phyloP scores from a whole-genome alignment of 2,329 filamentous ascomycete species.

The Colletotrichum scovillei region DNA sequence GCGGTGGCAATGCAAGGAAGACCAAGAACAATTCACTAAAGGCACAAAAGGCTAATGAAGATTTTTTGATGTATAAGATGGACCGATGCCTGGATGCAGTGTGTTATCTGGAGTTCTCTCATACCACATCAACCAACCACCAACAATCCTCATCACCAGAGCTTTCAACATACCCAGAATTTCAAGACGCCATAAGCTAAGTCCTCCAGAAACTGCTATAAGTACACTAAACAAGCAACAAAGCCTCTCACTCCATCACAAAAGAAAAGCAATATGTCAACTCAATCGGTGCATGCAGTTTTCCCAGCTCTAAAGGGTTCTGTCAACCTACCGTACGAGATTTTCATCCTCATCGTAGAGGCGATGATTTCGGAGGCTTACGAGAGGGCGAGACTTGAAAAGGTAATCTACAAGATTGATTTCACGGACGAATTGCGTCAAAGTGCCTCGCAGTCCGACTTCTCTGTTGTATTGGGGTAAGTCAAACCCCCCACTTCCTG shows the following conservation, averaged over 20 bases:
- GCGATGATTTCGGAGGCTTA: not conserved
- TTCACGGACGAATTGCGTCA: too few species aligned
- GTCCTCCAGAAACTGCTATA: not conserved
- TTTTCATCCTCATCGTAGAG: not conserved
- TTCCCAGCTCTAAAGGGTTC: not conserved
- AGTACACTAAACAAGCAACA: not conserved
- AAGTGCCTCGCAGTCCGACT: too few species aligned
- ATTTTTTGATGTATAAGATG: not conserved
- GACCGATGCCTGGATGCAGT: not conserved
- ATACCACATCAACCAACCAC: not conserved
- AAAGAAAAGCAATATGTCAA: not conserved
- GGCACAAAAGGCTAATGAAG: not conserved
- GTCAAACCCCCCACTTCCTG: too few species aligned
- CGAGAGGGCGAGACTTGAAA: not conserved
- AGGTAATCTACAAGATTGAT: not conserved
- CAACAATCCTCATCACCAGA: not conserved
- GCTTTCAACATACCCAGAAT: not conserved
- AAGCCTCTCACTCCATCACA: not conserved
- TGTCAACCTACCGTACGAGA: not conserved
- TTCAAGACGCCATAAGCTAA: not conserved
- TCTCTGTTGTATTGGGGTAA: too few species aligned
- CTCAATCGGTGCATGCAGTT: not conserved
- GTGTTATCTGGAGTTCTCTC: not conserved
- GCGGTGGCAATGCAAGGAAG: not conserved
- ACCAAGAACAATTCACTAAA: not conserved